These are phyloP conservation scores for Steccherinum ochraceum DNA, from an alignment of 768 basidiomycete species.

Conservation along the genomic window DNA sequence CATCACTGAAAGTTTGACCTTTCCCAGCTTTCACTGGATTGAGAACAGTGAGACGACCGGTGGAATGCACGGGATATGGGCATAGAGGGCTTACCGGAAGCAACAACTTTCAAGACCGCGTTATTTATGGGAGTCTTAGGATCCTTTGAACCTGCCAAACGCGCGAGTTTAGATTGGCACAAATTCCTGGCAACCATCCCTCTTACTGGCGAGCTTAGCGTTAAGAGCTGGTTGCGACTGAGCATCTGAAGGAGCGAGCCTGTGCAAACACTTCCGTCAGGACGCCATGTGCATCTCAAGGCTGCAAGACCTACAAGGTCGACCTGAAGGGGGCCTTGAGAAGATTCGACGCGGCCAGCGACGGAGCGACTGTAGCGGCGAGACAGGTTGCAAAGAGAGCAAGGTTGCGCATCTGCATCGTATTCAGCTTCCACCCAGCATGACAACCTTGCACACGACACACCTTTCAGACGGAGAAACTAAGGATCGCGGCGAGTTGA, in stretches of 20 bases:
- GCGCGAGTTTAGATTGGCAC: too few relatives aligned
- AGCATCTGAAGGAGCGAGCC: too few relatives aligned
- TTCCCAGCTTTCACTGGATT: conserved; percentile 4
- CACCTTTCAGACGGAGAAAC: too few relatives aligned
- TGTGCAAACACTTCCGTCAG: too few relatives aligned
- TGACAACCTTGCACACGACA: too few relatives aligned
- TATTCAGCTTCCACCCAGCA: too few relatives aligned
- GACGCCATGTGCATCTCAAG: too few relatives aligned
- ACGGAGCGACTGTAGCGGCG: neutral
- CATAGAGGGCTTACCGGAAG: conserved; percentile 6
- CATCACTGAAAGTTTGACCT: conserved; percentile 4
- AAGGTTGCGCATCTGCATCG: neutral
- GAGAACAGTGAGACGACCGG: too few relatives aligned
- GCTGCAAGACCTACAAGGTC: neutral
- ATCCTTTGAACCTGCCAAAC: neutral
- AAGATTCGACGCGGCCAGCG: neutral
- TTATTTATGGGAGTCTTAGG: conserved; percentile 3
- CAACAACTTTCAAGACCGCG: conserved; percentile 4
- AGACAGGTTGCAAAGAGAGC: neutral
- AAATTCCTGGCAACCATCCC: too few relatives aligned
- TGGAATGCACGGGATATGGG: too few relatives aligned
- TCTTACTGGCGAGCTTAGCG: neutral
- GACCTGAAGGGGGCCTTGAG: neutral
- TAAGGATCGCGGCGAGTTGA: too few relatives aligned
- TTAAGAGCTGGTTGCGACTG: too few relatives aligned